Conservation (phyloP, 768 basidiomycete genomes). For the Mycena galopus region DNA sequence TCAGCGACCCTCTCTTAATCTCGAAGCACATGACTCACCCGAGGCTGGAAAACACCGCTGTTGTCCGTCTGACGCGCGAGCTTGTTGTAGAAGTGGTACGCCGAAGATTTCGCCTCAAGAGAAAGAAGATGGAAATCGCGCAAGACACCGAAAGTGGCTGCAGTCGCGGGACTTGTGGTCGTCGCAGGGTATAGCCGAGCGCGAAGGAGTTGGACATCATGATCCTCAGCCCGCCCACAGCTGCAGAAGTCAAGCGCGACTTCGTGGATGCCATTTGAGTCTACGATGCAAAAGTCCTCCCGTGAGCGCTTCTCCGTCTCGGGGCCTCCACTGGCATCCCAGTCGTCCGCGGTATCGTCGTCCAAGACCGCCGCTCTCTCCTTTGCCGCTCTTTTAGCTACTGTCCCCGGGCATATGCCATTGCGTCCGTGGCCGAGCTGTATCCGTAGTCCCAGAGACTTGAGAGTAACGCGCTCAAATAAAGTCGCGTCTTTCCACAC, state of each 20-base stretch:
- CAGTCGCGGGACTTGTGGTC: slow-evolving; percentile 15
- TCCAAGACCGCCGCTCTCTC: too few species aligned
- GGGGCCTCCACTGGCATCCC: too few species aligned
- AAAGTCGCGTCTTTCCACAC: not conserved
- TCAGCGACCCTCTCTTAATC: not conserved
- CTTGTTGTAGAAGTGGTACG: slow-evolving; percentile 34
- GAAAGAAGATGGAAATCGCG: slow-evolving; percentile 19
- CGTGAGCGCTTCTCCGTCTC: not conserved
- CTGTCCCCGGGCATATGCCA: not conserved
- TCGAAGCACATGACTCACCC: not conserved
- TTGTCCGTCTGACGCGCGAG: slow-evolving; percentile 29
- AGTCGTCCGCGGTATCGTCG: too few species aligned
- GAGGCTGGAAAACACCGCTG: slow-evolving; percentile 9
- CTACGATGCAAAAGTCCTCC: slow-evolving; percentile 13
- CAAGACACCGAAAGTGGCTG: slow-evolving; percentile 18
- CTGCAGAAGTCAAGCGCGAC: slow-evolving; percentile 32
- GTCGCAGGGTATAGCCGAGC: slow-evolving; percentile 30
- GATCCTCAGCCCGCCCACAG: slow-evolving; percentile 1
- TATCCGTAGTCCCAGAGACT: slow-evolving; percentile 7
- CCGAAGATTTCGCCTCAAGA: slow-evolving; percentile 30
- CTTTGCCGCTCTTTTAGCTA: not conserved
- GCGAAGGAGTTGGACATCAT: slow-evolving; percentile 29
- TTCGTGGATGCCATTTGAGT: slow-evolving; percentile 30
- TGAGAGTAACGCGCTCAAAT: not conserved
- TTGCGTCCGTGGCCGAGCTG: slow-evolving; percentile 11